Evolutionary conservation across 495 filamentous ascomycete genomes (phyloP), one percentile per base, ranked within the genome.

Genomic region (Bathelium albidoporum): DNA sequence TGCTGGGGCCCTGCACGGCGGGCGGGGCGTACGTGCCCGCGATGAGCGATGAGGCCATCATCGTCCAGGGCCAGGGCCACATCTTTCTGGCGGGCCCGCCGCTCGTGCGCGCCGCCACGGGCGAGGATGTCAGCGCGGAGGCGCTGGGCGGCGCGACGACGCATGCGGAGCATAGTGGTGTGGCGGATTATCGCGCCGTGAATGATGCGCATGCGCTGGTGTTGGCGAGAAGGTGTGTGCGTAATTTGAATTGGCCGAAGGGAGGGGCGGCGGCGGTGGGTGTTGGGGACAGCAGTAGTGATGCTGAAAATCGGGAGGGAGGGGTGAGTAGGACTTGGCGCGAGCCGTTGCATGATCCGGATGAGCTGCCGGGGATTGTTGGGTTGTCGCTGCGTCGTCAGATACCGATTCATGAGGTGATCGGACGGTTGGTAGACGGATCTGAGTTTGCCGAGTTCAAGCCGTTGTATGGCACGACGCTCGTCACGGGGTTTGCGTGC

Each of bases 1-100:
- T 98, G 29, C 96, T 98, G 94, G 94, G 94, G 0, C 87, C 94
- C n/a, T 97, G 92, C 75, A 96, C 91, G 0, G 91, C 92, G 0
- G 94, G 94, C 60, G 94, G 94, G 32, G 94, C 94, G 26, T 98
- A 98, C 73, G 92, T 97, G 18, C 94, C 94, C 1, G 87, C 88
- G 59, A 98, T 98, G 94, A 93, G 89, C 62, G 95, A 97, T 71
- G 94, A 97, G 80, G 89, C 85, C 65, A 97, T 98, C 70, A 98
- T 98, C 64, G 94, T 98, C 43, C 83, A 89, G 69, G 88, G 92
- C 32, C 91, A 96, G 68, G 94, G 95, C 11, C 94, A 94, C 49
- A 96, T 98, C 67, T 98, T 97, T 77, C 84, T 98, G 0, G 94
- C 95, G 4, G 94, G 94, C 0, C 94, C 94, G 20, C 95, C 94